phyloP scores from a whole-genome alignment of 2,329 filamentous ascomycete genomes.

The Ascochyta rabiei region DNA sequence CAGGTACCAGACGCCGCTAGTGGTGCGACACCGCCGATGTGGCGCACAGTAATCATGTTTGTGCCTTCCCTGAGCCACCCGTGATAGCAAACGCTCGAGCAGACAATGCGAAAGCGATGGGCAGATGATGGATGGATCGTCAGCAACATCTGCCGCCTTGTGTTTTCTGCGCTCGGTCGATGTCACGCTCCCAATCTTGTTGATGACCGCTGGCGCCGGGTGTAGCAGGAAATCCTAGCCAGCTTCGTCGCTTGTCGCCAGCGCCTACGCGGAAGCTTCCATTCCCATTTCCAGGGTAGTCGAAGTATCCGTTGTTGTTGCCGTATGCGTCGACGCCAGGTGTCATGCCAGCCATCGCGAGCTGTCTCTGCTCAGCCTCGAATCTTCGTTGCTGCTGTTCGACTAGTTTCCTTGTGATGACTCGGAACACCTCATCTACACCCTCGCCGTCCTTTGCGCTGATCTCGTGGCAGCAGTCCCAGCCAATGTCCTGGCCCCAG shows the following conservation, averaged over 20 bases:
- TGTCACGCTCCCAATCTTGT: slow-evolving; percentile 44
- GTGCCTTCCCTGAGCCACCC: neutral
- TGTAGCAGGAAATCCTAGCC: slow-evolving; percentile 65
- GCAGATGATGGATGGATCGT: neutral
- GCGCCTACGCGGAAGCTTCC: slow-evolving; percentile 66
- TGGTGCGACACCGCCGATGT: neutral
- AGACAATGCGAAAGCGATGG: neutral
- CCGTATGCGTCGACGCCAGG: slow-evolving; percentile 48
- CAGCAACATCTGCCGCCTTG: slow-evolving; percentile 47
- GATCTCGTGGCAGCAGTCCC: slow-evolving; percentile 98
- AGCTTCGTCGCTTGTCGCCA: slow-evolving; percentile 69
- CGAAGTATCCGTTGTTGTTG: slow-evolving; percentile 55
- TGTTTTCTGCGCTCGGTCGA: slow-evolving; percentile 37
- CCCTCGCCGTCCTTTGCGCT: slow-evolving; percentile 92
- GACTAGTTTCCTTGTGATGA: slow-evolving; percentile 81
- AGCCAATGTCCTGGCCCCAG: slow-evolving; percentile 92
- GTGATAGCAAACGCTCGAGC: neutral
- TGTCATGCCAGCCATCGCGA: slow-evolving; percentile 51
- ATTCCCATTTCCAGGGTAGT: slow-evolving; percentile 54
- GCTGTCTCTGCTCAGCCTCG: slow-evolving; percentile 57
- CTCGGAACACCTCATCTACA: slow-evolving; percentile 94
- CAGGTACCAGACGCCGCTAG: neutral
- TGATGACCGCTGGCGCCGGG: slow-evolving; percentile 40
- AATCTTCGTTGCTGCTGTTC: slow-evolving; percentile 70
- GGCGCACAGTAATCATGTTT: neutral